Percentiles rank a stretch among this genome's conserved stretches.
These are phyloP conservation scores for Histomonas meleagridis DNA, from an alignment of 208 protist species.

Conservation along the genomic window DNA sequence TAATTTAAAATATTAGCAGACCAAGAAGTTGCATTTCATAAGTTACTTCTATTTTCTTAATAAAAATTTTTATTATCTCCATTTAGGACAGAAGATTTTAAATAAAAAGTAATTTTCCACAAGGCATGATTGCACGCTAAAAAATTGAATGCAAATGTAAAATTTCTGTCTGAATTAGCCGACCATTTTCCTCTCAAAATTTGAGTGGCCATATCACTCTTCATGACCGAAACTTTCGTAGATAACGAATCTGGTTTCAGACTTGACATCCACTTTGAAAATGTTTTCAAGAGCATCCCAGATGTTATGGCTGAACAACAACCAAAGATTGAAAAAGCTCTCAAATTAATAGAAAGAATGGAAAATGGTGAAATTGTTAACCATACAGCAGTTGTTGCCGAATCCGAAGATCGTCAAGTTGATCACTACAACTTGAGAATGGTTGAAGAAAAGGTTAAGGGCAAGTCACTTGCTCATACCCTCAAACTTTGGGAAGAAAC, in stretches of 20 bases:
- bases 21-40: too few species aligned
- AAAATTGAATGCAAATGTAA: too few species aligned
- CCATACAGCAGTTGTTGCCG: slow-evolving; percentile 8
- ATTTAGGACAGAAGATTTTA: too few species aligned
- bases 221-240: neutral
- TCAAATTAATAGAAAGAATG: slow-evolving; percentile 22
- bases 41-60: too few species aligned
- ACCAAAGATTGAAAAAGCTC: neutral
- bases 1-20: too few species aligned
- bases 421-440: slow-evolving; percentile 31
- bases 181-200: too few species aligned
- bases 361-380: slow-evolving; percentile 33
- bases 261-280: neutral
- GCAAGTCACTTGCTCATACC: slow-evolving; percentile 16
- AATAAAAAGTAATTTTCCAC: too few species aligned
- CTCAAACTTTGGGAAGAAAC: slow-evolving; percentile 25
- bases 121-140: too few species aligned
- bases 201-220: too few species aligned
- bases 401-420: slow-evolving; percentile 4
- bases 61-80: too few species aligned
- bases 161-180: too few species aligned
- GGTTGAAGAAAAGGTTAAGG: neutral
- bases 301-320: neutral
- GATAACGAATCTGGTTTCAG: neutral
- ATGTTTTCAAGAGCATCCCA: neutral